These are phyloP conservation scores for Medicago truncatula DNA, from an alignment of 306 rosid species.

Conservation along the genomic window DNA sequence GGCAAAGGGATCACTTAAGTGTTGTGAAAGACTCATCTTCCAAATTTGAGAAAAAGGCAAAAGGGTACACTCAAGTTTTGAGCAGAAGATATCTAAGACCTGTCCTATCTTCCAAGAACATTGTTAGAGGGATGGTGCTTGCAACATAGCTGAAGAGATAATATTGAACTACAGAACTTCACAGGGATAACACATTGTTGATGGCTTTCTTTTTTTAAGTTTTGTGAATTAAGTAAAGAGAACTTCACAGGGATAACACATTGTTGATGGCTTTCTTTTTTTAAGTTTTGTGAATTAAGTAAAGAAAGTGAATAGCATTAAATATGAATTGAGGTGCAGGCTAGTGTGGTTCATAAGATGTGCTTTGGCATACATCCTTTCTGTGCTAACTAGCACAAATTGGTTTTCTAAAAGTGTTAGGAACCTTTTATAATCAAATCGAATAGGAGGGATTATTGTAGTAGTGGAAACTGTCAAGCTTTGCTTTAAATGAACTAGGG, in stretches of 20 bases:
- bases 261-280: background rate
- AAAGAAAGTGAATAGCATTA: background rate
- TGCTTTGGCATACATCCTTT: background rate
- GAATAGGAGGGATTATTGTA: background rate
- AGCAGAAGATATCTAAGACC: background rate
- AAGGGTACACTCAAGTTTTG: background rate
- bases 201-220: background rate
- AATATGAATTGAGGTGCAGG: background rate
- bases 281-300: background rate
- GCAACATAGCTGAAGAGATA: background rate
- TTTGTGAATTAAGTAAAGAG: too few relatives aligned
- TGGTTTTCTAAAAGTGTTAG: background rate
- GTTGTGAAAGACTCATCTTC: background rate
- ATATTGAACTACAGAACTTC: slow-evolving; percentile 2
- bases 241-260: background rate
- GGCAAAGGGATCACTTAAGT: background rate
- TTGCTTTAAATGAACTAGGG: background rate
- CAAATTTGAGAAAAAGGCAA: background rate
- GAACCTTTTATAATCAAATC: slow-evolving; percentile 3
- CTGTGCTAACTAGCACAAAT: background rate
- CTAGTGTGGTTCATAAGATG: background rate
- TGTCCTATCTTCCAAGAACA: background rate
- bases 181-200: background rate
- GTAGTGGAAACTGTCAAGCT: background rate
- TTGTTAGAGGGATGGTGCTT: background rate